Evolutionary conservation across 2,329 filamentous ascomycete genomes (phyloP).

Genomic region (Fusarium tanahbumbuense): DNA sequence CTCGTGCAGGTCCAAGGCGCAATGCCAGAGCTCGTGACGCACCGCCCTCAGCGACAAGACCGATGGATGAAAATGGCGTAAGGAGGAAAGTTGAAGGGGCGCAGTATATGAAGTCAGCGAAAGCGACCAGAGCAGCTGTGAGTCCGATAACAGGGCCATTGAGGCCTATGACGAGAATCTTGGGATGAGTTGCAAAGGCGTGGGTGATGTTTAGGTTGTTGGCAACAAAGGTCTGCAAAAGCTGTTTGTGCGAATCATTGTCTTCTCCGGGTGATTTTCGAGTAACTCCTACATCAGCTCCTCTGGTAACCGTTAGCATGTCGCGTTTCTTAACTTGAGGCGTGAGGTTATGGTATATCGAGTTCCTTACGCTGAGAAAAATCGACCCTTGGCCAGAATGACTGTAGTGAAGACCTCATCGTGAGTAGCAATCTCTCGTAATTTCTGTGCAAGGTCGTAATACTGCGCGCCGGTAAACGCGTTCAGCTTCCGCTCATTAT

Average conservation of each 20-base stretch:
- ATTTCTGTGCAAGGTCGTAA: constrained; percentile 76
- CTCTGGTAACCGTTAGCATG: constrained; percentile 61
- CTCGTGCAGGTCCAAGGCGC: constrained; percentile 81
- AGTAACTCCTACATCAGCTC: constrained; percentile 78
- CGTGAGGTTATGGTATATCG: neutral
- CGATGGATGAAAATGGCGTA: constrained; percentile 90
- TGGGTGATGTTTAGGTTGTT: constrained; percentile 92
- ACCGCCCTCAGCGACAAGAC: constrained; percentile 89
- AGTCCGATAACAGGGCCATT: constrained; percentile 94
- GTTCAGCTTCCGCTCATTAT: constrained; percentile 88
- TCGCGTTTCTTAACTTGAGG: neutral
- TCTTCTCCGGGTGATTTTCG: constrained; percentile 56
- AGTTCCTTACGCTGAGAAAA: constrained; percentile 86
- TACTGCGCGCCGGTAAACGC: constrained; percentile 79
- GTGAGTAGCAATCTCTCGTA: constrained; percentile 81
- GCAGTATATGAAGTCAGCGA: constrained; percentile 93
- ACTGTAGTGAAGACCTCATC: constrained; percentile 89
- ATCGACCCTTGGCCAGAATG: constrained; percentile 82
- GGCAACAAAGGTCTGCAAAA: constrained; percentile 78
- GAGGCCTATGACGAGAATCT: constrained; percentile 89
- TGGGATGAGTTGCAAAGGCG: constrained; percentile 92
- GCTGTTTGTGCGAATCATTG: constrained; percentile 60
- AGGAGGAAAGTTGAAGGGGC: constrained; percentile 85
- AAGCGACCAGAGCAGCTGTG: constrained; percentile 82
- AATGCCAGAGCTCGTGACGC: constrained; percentile 82